A percentile compares a stretch with the other conserved stretches of the same genome.
Conservation (phyloP, 2,329 filamentous ascomycete genomes). For the Gnomoniopsis sp. region DNA sequence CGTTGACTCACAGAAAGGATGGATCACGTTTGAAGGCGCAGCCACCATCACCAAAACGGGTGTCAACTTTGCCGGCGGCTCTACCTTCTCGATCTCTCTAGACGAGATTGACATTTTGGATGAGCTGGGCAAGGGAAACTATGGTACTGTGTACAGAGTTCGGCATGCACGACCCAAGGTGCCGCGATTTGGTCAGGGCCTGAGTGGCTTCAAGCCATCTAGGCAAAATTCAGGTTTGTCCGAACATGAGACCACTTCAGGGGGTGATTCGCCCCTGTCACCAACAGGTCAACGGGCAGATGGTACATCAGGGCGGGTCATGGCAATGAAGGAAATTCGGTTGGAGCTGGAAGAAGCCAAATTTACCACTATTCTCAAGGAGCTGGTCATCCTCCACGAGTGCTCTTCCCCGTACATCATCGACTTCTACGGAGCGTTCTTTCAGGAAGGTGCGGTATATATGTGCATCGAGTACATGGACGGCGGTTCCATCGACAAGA, state of each 20-base stretch:
- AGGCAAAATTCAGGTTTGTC: conserved; percentile 34
- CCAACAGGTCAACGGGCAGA: conserved; percentile 24
- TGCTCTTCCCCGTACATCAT: conserved; percentile 96
- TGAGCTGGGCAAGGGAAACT: conserved; percentile 96
- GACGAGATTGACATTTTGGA: conserved; percentile 93
- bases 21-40: conserved; percentile 88
- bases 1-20: conserved; percentile 88
- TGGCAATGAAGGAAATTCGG: conserved; percentile 99
- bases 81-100: conserved; percentile 87
- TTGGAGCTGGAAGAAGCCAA: conserved; percentile 95
- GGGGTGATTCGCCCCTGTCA: conserved; percentile 27
- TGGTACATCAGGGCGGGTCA: conserved; percentile 69
- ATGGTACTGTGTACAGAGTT: conserved; percentile 97
- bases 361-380: conserved; percentile 95
- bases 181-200: conserved; percentile 57
- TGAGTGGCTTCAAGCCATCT: conserved; percentile 45
- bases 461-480: conserved; percentile 99
- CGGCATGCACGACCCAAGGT: conserved; percentile 68
- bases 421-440: conserved; percentile 98
- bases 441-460: conserved; percentile 97
- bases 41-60: conserved; percentile 85
- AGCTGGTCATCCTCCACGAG: conserved; percentile 91
- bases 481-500: conserved; percentile 93
- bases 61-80: conserved; percentile 87
- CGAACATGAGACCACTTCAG: conserved; percentile 28